Base-by-base conservation (phyloP, 2,329 filamentous ascomycete species). In the Aspergillus costaricaensis region DNA sequence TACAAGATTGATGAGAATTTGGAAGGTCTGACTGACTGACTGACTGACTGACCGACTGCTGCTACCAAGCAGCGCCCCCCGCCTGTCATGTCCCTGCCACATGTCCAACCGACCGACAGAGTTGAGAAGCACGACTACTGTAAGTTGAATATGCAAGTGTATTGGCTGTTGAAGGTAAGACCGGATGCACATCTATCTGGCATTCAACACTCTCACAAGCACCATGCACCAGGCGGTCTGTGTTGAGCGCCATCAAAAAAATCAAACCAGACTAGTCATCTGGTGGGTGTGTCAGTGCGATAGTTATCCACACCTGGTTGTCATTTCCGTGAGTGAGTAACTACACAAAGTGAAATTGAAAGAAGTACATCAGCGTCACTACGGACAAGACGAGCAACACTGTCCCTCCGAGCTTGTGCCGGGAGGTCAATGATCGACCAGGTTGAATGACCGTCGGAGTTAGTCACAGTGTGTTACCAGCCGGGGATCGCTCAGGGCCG, bases 181-280 rank as follows among this genome's bases (percentile, higher is more conserved):
- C 53, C 48, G 36, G 47, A 62, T 63, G 61, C 58, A 56, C 43
- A 62, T 60, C 58, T 10, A 57, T 44, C 43, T 39, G 19, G 43
- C 47, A 50, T 30, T 30, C 7, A 17, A 50, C 44, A 50, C 55
- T 19, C 48, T 57, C 49, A 47, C 15, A 43, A 63, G 62, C 61
- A 65, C 62, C 59, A 62, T 59, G 63, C 63, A 58, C 63, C 32
- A 32, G 53, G 61, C 55, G 63, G 63, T 48, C 63, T 61, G 63
- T 65, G 63, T 64, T 48, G 27, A 57, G 55, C 48, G 32, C 58
- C 54, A 48, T 30, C 1, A 12, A 30, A 30, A 10, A 32, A 32
- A 32, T 4, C 3, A 32, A 41, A 53, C 36, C 55, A 41, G 49
- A 51, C 52, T 55, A 55, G 23, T 23, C 44, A 49, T 49, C 23